Evolutionary conservation across 352 stramenopile genomes (phyloP).

Genomic region (Phytophthora pistaciae): DNA sequence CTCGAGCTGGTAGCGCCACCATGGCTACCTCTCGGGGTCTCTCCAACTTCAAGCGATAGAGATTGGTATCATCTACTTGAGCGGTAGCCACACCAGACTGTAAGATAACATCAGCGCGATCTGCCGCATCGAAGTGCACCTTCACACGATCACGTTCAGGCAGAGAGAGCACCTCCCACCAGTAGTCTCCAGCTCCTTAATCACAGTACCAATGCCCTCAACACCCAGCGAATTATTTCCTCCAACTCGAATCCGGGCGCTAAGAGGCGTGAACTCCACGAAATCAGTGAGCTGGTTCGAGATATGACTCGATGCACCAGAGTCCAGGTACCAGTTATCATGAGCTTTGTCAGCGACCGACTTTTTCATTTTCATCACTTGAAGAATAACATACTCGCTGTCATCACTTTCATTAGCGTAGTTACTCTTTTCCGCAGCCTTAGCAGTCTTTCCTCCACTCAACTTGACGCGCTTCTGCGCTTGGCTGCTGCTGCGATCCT

Average conservation of each 20-base stretch:
- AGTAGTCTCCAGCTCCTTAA: constrained; percentile 5
- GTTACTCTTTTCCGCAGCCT: not conserved
- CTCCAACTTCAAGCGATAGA: constrained; percentile 6
- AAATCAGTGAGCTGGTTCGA: constrained; percentile 19
- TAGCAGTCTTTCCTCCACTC: not conserved
- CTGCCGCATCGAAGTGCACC: constrained; percentile 7
- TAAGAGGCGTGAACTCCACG: constrained; percentile 6
- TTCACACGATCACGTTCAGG: not conserved
- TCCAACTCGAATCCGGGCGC: constrained; percentile 7
- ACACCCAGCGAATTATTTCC: constrained; percentile 4
- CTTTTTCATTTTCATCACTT: not conserved
- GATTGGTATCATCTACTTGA: constrained; percentile 4
- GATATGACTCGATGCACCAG: constrained; percentile 15
- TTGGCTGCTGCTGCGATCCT: not conserved
- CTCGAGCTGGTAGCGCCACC: not conserved
- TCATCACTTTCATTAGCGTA: constrained; percentile 11
- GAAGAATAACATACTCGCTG: constrained; percentile 3
- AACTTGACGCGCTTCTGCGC: not conserved
- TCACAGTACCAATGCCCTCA: constrained; percentile 1
- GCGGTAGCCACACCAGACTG: not conserved
- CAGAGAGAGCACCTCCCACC: not conserved
- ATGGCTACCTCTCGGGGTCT: not conserved
- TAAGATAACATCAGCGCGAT: not conserved
- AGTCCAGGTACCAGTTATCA: constrained; percentile 11
- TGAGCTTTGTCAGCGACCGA: not conserved